These are phyloP conservation scores for Arachnomyces sp. DNA, from an alignment of 2,329 filamentous ascomycete genomes.

Conservation along the genomic window DNA sequence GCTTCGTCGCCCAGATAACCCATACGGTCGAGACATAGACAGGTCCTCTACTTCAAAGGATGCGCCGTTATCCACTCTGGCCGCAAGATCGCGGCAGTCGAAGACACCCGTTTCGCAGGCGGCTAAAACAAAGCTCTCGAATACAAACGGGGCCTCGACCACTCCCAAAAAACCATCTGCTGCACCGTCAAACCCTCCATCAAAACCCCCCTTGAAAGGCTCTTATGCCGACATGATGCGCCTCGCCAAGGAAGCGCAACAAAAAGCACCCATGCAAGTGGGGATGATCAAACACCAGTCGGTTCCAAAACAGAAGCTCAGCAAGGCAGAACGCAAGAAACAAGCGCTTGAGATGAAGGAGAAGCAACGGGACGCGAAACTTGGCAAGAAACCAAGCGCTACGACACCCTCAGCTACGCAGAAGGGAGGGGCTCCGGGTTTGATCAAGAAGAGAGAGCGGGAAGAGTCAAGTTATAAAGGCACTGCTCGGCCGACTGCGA, in stretches of 20 bases:
- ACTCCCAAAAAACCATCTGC: constrained; percentile 9
- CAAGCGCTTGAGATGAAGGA: constrained; percentile 33
- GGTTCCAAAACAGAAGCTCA: constrained; percentile 47
- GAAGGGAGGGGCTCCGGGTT: constrained; percentile 15
- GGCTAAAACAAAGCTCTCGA: constrained; percentile 14
- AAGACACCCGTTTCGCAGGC: constrained; percentile 8
- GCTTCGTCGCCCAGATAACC: constrained; percentile 22
- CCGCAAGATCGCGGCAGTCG: constrained; percentile 15
- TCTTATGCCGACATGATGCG: constrained; percentile 54
- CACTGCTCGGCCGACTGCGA: constrained; percentile 26
- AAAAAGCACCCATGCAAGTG: constrained; percentile 37
- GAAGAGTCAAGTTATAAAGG: constrained; percentile 31
- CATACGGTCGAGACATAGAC: constrained; percentile 15
- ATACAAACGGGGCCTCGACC: constrained; percentile 13
- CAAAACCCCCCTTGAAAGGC: constrained; percentile 47
- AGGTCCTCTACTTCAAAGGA: constrained; percentile 15
- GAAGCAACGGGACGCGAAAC: constrained; percentile 31
- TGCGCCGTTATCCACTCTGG: constrained; percentile 9
- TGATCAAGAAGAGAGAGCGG: constrained; percentile 20
- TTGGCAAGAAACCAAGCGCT: constrained; percentile 21
- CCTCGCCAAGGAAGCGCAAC: constrained; percentile 48
- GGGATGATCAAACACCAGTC: constrained; percentile 52
- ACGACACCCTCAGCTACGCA: constrained; percentile 7
- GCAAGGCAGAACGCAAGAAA: constrained; percentile 48
- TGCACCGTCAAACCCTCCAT: constrained; percentile 15